phyloP scores from a whole-genome alignment of 176 grass and related monocot genomes.

The Olyra latifolia region DNA sequence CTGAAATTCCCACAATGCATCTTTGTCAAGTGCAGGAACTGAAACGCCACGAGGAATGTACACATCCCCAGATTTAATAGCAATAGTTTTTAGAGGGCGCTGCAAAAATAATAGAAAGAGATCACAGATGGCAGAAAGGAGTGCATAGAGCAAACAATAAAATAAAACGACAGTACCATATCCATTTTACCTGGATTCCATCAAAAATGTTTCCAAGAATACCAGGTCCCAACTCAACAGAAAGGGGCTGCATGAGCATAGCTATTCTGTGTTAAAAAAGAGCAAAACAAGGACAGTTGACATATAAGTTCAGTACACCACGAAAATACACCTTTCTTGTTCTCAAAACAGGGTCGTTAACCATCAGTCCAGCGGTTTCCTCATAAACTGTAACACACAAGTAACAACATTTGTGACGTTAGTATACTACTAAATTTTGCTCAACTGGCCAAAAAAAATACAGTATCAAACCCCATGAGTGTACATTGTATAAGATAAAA shows the following conservation, averaged over 20 bases:
- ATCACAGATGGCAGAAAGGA: not conserved
- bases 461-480: not conserved
- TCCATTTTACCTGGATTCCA: slow-evolving; percentile 72
- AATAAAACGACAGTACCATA: not conserved
- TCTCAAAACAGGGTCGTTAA: slow-evolving; percentile 65
- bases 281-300: not conserved
- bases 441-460: not conserved
- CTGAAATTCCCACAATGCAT: slow-evolving; percentile 71
- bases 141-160: not conserved
- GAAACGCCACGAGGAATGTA: slow-evolving; percentile 96
- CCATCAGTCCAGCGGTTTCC: slow-evolving; percentile 68
- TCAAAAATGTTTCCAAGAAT: slow-evolving; percentile 98
- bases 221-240: slow-evolving; percentile 85
- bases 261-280: slow-evolving; percentile 15
- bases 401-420: not conserved
- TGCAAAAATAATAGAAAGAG: slow-evolving; percentile 33
- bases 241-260: slow-evolving; percentile 68
- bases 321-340: slow-evolving; percentile 53
- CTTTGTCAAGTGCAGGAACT: slow-evolving; percentile 94
- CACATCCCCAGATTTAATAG: slow-evolving; percentile 83
- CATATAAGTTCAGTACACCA: not conserved
- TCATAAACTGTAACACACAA: slow-evolving; percentile 51
- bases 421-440: slow-evolving; percentile 1
- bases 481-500: slow-evolving; percentile 22
- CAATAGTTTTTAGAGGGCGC: slow-evolving; percentile 86